A percentile compares a stretch with the other conserved stretches of the same genome.
Conservation (phyloP, 805 yeast species). For the Monosporozyma aquatica region DNA sequence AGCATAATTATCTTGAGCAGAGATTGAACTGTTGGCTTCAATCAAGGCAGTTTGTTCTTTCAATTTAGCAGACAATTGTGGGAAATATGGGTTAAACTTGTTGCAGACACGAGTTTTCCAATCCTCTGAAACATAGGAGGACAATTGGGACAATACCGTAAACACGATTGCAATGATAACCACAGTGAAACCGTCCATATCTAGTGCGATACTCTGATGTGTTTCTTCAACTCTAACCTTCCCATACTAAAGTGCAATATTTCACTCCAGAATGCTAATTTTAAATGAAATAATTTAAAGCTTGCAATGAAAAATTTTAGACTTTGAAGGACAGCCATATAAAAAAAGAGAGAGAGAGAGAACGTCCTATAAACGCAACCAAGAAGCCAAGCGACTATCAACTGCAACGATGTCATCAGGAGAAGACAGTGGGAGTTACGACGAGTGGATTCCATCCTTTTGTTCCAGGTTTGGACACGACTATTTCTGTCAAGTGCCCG, state of each 20-base stretch:
- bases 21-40: constrained; percentile 47
- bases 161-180: background rate
- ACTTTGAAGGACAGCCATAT: background rate
- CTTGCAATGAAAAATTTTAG: background rate
- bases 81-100: constrained; percentile 1
- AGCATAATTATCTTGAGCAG: constrained; percentile 92
- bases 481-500: constrained; percentile 83
- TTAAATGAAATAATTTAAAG: too few species aligned
- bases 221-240: background rate
- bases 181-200: background rate
- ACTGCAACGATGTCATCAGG: constrained; percentile 13
- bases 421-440: constrained; percentile 31
- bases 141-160: background rate
- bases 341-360: background rate
- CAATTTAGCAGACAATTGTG: constrained; percentile 18
- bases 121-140: background rate
- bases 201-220: background rate
- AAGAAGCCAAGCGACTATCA: constrained; percentile 6
- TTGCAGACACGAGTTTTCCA: constrained; percentile 1
- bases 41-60: constrained; percentile 40
- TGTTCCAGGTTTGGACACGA: constrained; percentile 78
- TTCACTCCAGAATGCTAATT: too few species aligned
- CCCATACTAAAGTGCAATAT: too few species aligned
- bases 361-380: background rate
- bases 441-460: constrained; percentile 76